Conservation (phyloP, 2,329 filamentous ascomycete species). For the Remersonia thermophila region DNA sequence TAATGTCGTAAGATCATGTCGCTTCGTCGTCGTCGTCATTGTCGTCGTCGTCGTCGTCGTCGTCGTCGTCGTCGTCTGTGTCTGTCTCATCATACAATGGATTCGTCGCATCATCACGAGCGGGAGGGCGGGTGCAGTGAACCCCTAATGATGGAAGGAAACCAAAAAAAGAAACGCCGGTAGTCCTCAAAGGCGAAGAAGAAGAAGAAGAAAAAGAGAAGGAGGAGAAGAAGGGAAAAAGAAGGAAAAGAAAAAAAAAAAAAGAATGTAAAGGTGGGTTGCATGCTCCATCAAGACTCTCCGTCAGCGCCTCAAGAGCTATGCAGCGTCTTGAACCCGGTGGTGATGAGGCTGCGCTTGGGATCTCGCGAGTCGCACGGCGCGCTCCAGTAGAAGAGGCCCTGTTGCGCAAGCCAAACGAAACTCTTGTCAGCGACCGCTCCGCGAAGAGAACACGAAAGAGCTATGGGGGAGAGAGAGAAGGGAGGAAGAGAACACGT, state of each 20-base stretch:
- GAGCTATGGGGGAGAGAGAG: no score
- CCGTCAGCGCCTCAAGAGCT: slow-evolving; percentile 25
- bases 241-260: neutral
- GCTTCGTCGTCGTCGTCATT: no score
- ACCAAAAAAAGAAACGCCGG: no score
- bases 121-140: no score
- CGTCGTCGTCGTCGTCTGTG: no score
- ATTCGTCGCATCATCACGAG: no score
- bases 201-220: neutral
- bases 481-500: slow-evolving; percentile 19
- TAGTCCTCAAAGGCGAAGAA: neutral
- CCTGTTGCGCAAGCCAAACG: slow-evolving; percentile 37
- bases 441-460: slow-evolving; percentile 1
- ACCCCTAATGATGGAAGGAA: no score
- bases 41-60: no score
- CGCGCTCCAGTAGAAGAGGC: slow-evolving; percentile 74
- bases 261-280: no score
- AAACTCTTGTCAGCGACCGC: slow-evolving; percentile 3
- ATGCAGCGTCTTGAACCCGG: slow-evolving; percentile 47
- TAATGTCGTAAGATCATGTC: neutral
- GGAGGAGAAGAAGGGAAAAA: neutral
- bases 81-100: no score
- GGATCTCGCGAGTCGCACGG: slow-evolving; percentile 52
- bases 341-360: slow-evolving; percentile 44
- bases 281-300: neutral